Percentiles rank a stretch among this genome's conserved stretches.
phyloP scores from a whole-genome alignment of 495 filamentous ascomycete species.

The Penicillium cosmopolitanum region DNA sequence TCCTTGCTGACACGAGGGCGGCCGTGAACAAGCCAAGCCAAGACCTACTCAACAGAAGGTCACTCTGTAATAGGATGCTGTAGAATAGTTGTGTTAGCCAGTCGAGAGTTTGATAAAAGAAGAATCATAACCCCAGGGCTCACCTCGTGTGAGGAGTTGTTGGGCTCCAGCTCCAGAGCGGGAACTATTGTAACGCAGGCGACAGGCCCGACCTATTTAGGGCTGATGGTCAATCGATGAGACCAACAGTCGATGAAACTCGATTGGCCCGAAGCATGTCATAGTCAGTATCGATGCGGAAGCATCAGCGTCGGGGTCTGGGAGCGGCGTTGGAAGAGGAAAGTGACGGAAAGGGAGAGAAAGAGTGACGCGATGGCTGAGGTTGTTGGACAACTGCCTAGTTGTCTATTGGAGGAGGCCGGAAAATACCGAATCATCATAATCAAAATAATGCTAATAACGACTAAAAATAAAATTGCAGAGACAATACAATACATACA shows the following conservation, averaged over 20 bases:
- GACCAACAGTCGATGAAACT: not conserved
- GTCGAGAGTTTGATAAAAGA: not conserved
- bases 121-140: not conserved
- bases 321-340: not conserved
- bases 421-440: not conserved
- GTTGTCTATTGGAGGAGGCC: not conserved
- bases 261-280: not conserved
- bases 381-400: not conserved
- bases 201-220: not conserved
- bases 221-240: not conserved
- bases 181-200: not conserved
- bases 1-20: not conserved
- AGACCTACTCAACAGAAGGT: not conserved
- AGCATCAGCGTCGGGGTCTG: not conserved
- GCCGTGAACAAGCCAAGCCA: no score
- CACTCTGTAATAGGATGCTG: not conserved
- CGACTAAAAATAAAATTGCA: not conserved
- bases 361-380: constrained; percentile 4
- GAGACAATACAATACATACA: not conserved
- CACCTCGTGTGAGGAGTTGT: not conserved
- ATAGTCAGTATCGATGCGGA: not conserved
- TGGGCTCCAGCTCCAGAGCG: not conserved
- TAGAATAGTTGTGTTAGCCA: not conserved
- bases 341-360: not conserved
- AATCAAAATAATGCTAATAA: not conserved